Base-by-base conservation (phyloP, 139 green algal species). In the Chlorella sp. region DNA sequence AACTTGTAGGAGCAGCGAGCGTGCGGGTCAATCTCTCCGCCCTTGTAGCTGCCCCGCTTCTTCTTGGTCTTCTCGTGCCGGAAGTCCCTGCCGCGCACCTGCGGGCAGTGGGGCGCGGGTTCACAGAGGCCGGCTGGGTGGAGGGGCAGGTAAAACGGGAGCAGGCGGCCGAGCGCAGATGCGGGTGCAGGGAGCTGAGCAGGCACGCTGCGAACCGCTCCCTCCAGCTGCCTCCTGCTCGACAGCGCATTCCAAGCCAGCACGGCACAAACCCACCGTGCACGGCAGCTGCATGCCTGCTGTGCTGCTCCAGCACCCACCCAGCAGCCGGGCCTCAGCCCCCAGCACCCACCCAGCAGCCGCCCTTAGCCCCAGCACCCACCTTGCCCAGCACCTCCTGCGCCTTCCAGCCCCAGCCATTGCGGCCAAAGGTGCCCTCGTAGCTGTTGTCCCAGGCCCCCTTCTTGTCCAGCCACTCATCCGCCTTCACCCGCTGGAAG, bases 31-130 rank as follows among this genome's bases (percentile, higher is more conserved):
- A 99, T 99, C 16, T 78, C 57, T 0, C 97, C 97, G 30, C 97
- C 97, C 55, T 90, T 87, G 91, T 99, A 99, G 18, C 87, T 94
- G 55, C 97, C 97, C 7, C 97, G 92, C 93, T 99, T 99, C 92
- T 99, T 99, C 93, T 99, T 99, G 6, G 97, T 99, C 94, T 99
- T 99, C 86, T 99, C 97, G 78, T 99, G 97, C 16, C 97, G 90
- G 89, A 99, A 99, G 88, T 98, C 95, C 90, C 95, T 98, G 64
- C 92, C 92, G 7, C 92, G 85, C 34, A 94, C 91, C 87, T 93
- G 84, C 36, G 44, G 2, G 67, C 67, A 67, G n/a, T n/a, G n/a
- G n/a, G n/a, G n/a, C n/a, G 32, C 63, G 11, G 2, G 68, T 55
- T 16, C 3, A 11, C 11, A 60, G 11, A 60, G 51, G 13, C 18